Evolutionary conservation across 139 green algal genomes (phyloP).

Genomic region (Deuterostichococcus epilithicus): DNA sequence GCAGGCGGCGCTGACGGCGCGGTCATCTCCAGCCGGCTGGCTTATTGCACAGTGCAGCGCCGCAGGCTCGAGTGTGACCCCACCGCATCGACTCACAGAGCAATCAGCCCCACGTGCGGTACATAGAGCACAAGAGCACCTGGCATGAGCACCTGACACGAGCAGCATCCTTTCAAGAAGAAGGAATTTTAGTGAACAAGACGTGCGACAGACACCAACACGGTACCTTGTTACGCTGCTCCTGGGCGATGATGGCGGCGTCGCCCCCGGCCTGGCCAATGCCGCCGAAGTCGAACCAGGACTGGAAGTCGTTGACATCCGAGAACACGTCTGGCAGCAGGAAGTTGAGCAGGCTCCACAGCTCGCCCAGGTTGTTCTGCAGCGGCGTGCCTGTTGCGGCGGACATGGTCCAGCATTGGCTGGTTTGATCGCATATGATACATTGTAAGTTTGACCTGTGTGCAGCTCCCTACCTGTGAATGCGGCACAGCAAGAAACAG

Average conservation of each 20-base stretch:
- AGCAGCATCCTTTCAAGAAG: too few species aligned
- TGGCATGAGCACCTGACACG: too few species aligned
- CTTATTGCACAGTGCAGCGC: too few species aligned
- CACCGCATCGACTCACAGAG: too few species aligned
- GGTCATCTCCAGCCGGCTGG: too few species aligned
- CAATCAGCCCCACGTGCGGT: too few species aligned
- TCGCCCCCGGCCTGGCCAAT: slow-evolving; percentile 37
- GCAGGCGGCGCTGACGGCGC: too few species aligned
- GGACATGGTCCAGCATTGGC: not conserved
- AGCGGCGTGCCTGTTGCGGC: slow-evolving; percentile 83
- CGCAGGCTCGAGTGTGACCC: too few species aligned
- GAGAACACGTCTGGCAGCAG: slow-evolving; percentile 91
- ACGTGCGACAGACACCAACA: not conserved
- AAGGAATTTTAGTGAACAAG: too few species aligned
- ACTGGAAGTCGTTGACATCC: slow-evolving; percentile 80
- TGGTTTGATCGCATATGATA: not conserved
- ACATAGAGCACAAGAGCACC: too few species aligned
- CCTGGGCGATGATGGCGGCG: slow-evolving; percentile 54
- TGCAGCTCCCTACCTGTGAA: not conserved
- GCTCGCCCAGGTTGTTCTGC: slow-evolving; percentile 97
- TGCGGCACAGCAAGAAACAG: not conserved
- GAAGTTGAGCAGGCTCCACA: slow-evolving; percentile 99
- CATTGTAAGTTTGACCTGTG: not conserved
- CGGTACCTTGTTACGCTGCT: slow-evolving; percentile 67
- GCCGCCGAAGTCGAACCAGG: slow-evolving; percentile 84